Conservation (phyloP, 768 basidiomycete species). For the Kondoa malvinella region DNA sequence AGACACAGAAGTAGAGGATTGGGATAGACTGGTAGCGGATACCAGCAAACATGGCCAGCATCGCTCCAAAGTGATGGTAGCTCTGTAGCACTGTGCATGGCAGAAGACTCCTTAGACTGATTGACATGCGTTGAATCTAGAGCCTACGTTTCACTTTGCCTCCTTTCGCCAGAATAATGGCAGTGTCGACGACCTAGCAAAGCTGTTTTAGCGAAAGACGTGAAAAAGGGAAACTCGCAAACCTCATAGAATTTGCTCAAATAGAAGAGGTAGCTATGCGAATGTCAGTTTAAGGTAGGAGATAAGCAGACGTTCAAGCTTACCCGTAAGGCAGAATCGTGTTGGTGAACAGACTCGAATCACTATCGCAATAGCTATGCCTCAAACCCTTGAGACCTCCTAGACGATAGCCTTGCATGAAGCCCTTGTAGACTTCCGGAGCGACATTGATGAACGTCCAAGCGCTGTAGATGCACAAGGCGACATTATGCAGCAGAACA, state of each 20-base stretch:
- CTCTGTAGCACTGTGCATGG: slow-evolving; percentile 17
- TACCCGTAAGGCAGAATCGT: slow-evolving; percentile 18
- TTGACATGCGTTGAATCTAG: not conserved
- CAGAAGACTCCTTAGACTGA: too few relatives aligned
- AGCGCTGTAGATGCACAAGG: slow-evolving; percentile 24
- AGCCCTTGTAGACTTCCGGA: slow-evolving; percentile 4
- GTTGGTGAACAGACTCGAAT: slow-evolving; percentile 18
- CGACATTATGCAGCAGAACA: slow-evolving; percentile 26
- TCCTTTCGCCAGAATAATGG: slow-evolving; percentile 28
- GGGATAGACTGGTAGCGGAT: slow-evolving; percentile 20
- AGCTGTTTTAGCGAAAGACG: too few relatives aligned
- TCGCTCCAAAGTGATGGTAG: slow-evolving; percentile 28
- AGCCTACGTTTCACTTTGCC: slow-evolving; percentile 23
- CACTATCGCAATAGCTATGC: not conserved
- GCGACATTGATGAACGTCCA: slow-evolving; percentile 23
- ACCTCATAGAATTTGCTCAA: slow-evolving; percentile 23
- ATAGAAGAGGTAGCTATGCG: slow-evolving; percentile 23
- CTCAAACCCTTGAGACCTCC: not conserved
- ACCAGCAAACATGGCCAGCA: slow-evolving; percentile 23
- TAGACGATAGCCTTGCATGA: slow-evolving; percentile 10
- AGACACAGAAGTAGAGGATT: slow-evolving; percentile 22
- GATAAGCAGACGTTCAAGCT: too few relatives aligned
- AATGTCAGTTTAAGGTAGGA: too few relatives aligned
- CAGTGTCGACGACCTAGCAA: slow-evolving; percentile 25
- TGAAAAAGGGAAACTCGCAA: too few relatives aligned